Conservation (phyloP, 1,139 yeast genomes). For the Saccharomycopsis crataegensis region DNA sequence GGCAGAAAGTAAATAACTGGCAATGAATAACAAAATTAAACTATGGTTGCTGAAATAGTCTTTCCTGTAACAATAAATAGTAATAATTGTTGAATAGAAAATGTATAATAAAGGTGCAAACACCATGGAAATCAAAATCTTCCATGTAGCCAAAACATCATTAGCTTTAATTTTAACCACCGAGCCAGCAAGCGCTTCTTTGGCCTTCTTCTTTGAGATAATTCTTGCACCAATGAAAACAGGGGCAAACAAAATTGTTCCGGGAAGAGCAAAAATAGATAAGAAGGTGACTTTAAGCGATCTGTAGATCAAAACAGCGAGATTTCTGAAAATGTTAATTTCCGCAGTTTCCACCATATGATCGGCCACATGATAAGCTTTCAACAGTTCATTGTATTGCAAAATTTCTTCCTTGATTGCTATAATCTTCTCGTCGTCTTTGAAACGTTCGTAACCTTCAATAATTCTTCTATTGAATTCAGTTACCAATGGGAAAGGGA, state of each 20-base stretch:
- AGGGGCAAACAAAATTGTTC: conserved; percentile 76
- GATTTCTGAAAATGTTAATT: conserved; percentile 38
- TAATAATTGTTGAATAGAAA: conserved; percentile 66
- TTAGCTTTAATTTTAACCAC: conserved; percentile 85
- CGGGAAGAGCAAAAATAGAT: conserved; percentile 69
- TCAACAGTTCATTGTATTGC: conserved; percentile 59
- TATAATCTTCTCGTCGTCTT: conserved; percentile 63
- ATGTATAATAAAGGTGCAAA: conserved; percentile 81
- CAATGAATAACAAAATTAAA: conserved; percentile 36
- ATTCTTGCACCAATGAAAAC: conserved; percentile 71
- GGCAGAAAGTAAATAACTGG: conserved; percentile 51
- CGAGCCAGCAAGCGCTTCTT: conserved; percentile 77
- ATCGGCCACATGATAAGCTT: conserved; percentile 71
- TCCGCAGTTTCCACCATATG: conserved; percentile 76
- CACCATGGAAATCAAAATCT: conserved; percentile 81
- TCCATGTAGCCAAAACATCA: conserved; percentile 96
- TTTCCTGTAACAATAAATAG: conserved; percentile 30
- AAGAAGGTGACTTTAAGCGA: conserved; percentile 47
- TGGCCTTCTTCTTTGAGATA: conserved; percentile 66
- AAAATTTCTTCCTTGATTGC: conserved; percentile 54
- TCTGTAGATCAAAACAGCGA: conserved; percentile 46
- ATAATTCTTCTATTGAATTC: conserved; percentile 86
- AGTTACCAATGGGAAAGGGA: conserved; percentile 77
- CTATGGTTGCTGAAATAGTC: conserved; percentile 17
- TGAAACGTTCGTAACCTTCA: conserved; percentile 66